Conservation (phyloP, 2,329 filamentous ascomycete genomes). For the Neoarthrinium moseri region DNA sequence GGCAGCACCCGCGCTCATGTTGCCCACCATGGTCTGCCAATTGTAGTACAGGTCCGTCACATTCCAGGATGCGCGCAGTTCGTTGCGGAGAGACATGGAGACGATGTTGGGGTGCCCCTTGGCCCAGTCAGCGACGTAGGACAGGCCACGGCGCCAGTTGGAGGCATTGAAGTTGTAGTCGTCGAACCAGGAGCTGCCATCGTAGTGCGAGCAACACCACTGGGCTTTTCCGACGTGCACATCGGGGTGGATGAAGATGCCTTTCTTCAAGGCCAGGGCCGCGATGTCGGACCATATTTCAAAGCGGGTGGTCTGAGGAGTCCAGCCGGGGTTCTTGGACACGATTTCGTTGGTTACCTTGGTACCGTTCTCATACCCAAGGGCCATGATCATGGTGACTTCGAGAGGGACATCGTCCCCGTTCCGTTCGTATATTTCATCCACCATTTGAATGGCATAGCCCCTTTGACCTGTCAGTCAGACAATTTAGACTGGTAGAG, state of each 20-base stretch:
- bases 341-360: slow-evolving; percentile 44
- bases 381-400: slow-evolving; percentile 34
- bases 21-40: slow-evolving; percentile 33
- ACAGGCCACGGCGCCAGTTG: slow-evolving; percentile 54
- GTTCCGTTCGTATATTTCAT: slow-evolving; percentile 39
- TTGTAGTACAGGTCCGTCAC: slow-evolving; percentile 37
- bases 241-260: slow-evolving; percentile 38
- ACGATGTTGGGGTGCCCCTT: slow-evolving; percentile 37
- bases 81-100: slow-evolving; percentile 39
- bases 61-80: slow-evolving; percentile 36
- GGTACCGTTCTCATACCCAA: slow-evolving; percentile 48
- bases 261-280: slow-evolving; percentile 26
- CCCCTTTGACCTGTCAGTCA: slow-evolving; percentile 30
- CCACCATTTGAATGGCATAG: slow-evolving; percentile 56
- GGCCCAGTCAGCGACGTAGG: slow-evolving; percentile 47
- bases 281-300: slow-evolving; percentile 39
- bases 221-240: slow-evolving; percentile 38
- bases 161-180: slow-evolving; percentile 51
- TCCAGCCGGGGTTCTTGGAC: slow-evolving; percentile 48
- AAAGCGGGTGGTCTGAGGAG: slow-evolving; percentile 43
- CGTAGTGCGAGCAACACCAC: slow-evolving; percentile 45
- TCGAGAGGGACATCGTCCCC: slow-evolving; percentile 37
- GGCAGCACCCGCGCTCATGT: slow-evolving; percentile 16
- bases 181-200: slow-evolving; percentile 55
- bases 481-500: slow-evolving; percentile 6